These are phyloP conservation scores for Microascus cirrosus DNA, from an alignment of 2,329 filamentous ascomycete species.

Conservation along the genomic window DNA sequence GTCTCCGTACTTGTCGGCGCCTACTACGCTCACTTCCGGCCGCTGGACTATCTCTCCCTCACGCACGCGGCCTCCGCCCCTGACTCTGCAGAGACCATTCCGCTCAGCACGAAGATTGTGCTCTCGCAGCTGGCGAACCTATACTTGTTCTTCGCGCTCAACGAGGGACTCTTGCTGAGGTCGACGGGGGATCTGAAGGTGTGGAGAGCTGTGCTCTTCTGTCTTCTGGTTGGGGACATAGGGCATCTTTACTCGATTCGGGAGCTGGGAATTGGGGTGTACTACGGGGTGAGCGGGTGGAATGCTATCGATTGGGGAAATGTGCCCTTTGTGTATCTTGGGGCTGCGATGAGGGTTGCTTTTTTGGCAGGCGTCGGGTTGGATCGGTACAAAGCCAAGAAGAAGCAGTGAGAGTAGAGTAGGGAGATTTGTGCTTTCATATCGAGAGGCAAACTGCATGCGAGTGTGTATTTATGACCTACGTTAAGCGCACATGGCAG, in stretches of 20 bases:
- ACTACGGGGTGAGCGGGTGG: constrained; percentile 51
- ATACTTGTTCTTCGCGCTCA: constrained; percentile 66
- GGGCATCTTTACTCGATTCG: constrained; percentile 62
- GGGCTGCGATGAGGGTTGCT: constrained; percentile 45
- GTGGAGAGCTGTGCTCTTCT: constrained; percentile 57
- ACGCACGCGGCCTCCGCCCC: constrained; percentile 46
- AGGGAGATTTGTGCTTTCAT: background rate
- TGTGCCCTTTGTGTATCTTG: constrained; percentile 58
- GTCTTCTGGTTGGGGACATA: constrained; percentile 62
- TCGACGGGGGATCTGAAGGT: constrained; percentile 56
- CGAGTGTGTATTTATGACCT: background rate
- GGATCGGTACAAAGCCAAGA: background rate
- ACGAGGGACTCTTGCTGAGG: constrained; percentile 66
- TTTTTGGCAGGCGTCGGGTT: constrained; percentile 49
- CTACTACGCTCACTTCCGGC: constrained; percentile 37
- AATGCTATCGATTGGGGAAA: constrained; percentile 60
- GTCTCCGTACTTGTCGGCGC: constrained; percentile 40
- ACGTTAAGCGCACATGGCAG: background rate
- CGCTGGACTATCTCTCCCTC: constrained; percentile 48
- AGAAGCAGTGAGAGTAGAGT: background rate
- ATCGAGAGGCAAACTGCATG: no score
- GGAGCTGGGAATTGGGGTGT: constrained; percentile 47
- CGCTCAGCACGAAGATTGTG: constrained; percentile 52
- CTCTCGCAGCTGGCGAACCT: constrained; percentile 68
- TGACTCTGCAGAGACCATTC: constrained; percentile 25